Evolutionary conservation across 192 early-diverging fungal species (phyloP).

Genomic region (Lobosporangium transversale): DNA sequence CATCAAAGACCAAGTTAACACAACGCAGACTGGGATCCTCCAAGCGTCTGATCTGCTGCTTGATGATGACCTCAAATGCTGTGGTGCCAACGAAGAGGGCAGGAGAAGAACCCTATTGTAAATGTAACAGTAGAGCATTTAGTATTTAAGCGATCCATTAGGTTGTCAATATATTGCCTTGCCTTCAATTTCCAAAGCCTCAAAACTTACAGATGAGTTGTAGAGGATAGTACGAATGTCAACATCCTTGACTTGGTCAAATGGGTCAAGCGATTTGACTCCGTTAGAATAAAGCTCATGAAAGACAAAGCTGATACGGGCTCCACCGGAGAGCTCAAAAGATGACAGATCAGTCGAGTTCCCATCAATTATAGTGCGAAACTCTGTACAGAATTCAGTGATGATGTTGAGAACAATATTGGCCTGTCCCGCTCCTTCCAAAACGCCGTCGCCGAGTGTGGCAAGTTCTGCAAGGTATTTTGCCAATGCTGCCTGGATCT

Average conservation of each 20-base stretch:
- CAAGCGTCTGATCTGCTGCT: slow-evolving; percentile 98
- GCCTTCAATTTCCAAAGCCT: too few species aligned
- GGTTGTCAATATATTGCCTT: too few species aligned
- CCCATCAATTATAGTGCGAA: slow-evolving; percentile 95
- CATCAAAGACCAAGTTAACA: slow-evolving; percentile 96
- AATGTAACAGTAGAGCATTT: background rate
- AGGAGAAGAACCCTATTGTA: slow-evolving; percentile 85
- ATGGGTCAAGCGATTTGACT: slow-evolving; percentile 94
- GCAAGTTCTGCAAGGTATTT: slow-evolving; percentile 90
- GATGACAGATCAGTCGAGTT: slow-evolving; percentile 94
- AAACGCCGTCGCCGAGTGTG: slow-evolving; percentile 91
- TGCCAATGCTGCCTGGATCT: slow-evolving; percentile 84
- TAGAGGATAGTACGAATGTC: slow-evolving; percentile 99
- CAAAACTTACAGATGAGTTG: slow-evolving; percentile 87
- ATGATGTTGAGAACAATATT: slow-evolving; percentile 97
- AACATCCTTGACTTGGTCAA: slow-evolving; percentile 98
- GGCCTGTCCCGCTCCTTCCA: slow-evolving; percentile 79
- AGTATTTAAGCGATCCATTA: too few species aligned
- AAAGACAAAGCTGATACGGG: slow-evolving; percentile 98
- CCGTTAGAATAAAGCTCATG: slow-evolving; percentile 96
- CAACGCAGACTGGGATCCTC: slow-evolving; percentile 98
- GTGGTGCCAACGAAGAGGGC: slow-evolving; percentile 98
- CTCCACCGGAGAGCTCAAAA: slow-evolving; percentile 96
- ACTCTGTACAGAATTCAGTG: slow-evolving; percentile 98
- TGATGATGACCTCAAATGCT: slow-evolving; percentile 98